A percentile compares a stretch with the other conserved stretches of the same genome.
These are phyloP conservation scores for Spergularia bocconei DNA, from an alignment of 148 eudicot species.

Conservation along the genomic window DNA sequence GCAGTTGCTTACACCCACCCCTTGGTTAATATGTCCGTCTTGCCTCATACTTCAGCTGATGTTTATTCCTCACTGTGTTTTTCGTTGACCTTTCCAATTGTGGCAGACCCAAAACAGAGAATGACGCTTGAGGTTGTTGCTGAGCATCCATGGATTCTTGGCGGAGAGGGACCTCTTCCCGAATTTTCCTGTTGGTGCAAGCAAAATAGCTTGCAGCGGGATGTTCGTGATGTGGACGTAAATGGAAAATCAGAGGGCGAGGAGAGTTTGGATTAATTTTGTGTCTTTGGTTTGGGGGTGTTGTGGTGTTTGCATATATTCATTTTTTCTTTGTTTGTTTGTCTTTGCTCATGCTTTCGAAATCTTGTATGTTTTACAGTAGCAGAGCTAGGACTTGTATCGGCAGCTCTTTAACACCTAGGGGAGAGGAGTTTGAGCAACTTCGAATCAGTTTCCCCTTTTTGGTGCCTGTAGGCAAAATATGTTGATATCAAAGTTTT, in stretches of 20 bases:
- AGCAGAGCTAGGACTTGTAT: constrained; percentile 19
- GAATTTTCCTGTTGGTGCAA: constrained; percentile 83
- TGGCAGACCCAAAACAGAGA: constrained; percentile 73
- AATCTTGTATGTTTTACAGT: constrained; percentile 30
- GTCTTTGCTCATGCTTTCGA: not conserved
- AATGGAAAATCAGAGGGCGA: constrained; percentile 1
- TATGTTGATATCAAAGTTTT: not conserved
- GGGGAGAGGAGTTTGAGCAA: too few species aligned
- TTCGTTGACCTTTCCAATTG: not conserved
- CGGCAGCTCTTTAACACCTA: not conserved
- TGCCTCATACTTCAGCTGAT: not conserved
- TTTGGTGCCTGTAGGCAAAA: not conserved
- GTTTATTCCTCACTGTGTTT: not conserved
- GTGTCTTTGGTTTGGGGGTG: not conserved
- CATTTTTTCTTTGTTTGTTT: not conserved
- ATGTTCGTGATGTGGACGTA: constrained; percentile 21
- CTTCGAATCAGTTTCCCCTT: not conserved
- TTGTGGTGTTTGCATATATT: not conserved
- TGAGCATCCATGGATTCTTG: constrained; percentile 74
- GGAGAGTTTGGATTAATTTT: constrained; percentile 11
- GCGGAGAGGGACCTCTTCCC: constrained; percentile 77
- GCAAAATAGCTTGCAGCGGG: constrained; percentile 34
- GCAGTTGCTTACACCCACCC: too few species aligned
- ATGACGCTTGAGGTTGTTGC: constrained; percentile 65
- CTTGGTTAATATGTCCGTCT: too few species aligned